phyloP scores from a whole-genome alignment of 2,329 filamentous ascomycete species.

The Calonectria honghensis region DNA sequence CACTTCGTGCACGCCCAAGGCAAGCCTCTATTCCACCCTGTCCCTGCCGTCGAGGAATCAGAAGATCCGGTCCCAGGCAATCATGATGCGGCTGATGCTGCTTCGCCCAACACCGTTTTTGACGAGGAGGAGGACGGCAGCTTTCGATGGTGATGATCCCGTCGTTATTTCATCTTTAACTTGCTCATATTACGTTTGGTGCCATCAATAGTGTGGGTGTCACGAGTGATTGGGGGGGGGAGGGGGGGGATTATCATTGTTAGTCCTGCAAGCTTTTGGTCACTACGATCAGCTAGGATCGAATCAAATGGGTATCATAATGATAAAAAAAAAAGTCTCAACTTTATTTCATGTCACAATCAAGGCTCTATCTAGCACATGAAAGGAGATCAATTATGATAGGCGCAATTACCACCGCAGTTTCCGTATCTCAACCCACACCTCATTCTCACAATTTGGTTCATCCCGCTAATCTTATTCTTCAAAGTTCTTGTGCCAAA shows the following conservation, averaged over 20 bases:
- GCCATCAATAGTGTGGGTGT: not conserved
- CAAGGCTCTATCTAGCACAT: not conserved
- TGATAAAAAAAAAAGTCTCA: not conserved
- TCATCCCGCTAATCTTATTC: not conserved
- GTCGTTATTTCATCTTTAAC: not conserved
- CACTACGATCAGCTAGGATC: too few relatives aligned
- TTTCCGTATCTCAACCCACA: not conserved
- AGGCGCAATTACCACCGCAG: not conserved
- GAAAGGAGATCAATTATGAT: constrained; percentile 6
- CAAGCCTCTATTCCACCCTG: constrained; percentile 52
- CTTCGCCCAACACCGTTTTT: constrained; percentile 16
- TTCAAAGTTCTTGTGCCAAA: not conserved
- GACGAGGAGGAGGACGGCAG: constrained; percentile 41
- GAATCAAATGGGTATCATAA: too few relatives aligned
- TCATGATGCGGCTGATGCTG: not conserved
- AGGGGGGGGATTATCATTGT: not conserved
- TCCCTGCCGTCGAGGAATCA: constrained; percentile 6
- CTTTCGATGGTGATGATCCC: constrained; percentile 38
- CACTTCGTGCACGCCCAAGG: not conserved
- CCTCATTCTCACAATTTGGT: not conserved
- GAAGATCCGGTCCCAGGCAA: not conserved
- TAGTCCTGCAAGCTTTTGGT: not conserved
- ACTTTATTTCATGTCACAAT: too few relatives aligned
- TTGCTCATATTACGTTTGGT: not conserved
- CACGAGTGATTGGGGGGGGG: too few relatives aligned